A percentile compares a stretch with the other conserved stretches of the same genome.
phyloP scores from a whole-genome alignment of 257 asterid genomes.

The Fraxinus quadrangulata region DNA sequence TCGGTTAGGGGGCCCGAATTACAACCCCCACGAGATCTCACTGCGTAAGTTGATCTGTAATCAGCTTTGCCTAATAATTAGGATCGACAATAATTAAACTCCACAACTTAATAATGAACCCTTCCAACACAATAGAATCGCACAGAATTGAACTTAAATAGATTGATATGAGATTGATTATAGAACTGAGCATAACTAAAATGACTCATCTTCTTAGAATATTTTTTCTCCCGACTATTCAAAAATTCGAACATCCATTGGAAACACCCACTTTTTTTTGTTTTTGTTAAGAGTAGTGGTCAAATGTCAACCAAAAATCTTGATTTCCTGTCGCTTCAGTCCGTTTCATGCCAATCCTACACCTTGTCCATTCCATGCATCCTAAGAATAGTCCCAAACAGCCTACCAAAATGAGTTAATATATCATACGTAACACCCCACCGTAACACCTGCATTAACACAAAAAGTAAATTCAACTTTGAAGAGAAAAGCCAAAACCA shows the following conservation, averaged over 20 bases:
- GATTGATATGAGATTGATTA: neutral
- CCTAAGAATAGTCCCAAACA: constrained; percentile 43
- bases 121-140: neutral
- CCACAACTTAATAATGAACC: no score
- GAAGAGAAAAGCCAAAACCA: constrained; percentile 37
- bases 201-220: constrained; percentile 29
- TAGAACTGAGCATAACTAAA: neutral
- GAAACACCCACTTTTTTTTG: constrained; percentile 27
- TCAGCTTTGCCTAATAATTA: no score
- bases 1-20: no score
- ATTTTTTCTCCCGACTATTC: neutral
- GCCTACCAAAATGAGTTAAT: constrained; percentile 36
- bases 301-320: constrained; percentile 32
- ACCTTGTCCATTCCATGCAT: constrained; percentile 39
- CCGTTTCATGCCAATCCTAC: constrained; percentile 24
- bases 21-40: no score
- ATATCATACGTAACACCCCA: constrained; percentile 59
- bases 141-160: neutral
- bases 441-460: constrained; percentile 35
- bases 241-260: constrained; percentile 8
- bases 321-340: constrained; percentile 39
- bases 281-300: constrained; percentile 12
- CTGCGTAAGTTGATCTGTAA: no score
- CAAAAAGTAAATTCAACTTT: neutral
- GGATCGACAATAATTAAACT: no score